Evolutionary conservation across 2,329 filamentous ascomycete genomes (phyloP), one percentile per base, ranked within the genome.

Genomic region (Fusarium papillatum): DNA sequence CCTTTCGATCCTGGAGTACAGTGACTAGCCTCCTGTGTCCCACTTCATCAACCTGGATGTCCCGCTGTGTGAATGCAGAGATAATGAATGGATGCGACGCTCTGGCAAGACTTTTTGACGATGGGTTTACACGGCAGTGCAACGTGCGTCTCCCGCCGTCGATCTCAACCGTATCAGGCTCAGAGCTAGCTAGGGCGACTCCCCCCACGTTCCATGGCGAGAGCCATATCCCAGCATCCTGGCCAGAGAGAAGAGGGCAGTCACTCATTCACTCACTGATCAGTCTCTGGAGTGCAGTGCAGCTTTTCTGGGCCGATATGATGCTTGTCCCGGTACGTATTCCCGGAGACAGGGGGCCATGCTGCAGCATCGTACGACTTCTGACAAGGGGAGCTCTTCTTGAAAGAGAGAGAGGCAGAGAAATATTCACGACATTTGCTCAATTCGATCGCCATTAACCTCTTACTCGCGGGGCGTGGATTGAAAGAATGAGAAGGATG

Each of bases 321-420:
- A 66, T 66, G 50, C 64, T 66, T 59, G 64, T 66, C 48, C 63
- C 48, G 64, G 64, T 59, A 59, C 64, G 36, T 59, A 34, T 59
- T 66, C 48, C 64, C 50, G 50, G 64, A 43, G 53, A 34, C 53
- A 19, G 31, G 55, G 50, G 38, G 13, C 17, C 53, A 24, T 62
- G 41, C 39, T 36, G 31, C 39, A 61, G 38, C 41, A 62, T 67
- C 64, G 65, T 68, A 68, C 57, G 65, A 63, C 34, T 41, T 53
- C 17, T 22, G 34, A 41, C 43, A 53, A 53, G 59, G 50, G 55
- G 64, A 61, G 55, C 43, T 63, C 41, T 34, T 29, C 34, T 57
- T 13, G 53, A 57, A 57, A 43, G 19, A 57, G 48, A 55, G 34
- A 55, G 53, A n/a, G 13, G 38, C 19, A 57, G 24, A 41, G 48